Base-by-base conservation (phyloP, 176 grass and related monocot species). In the Zea luxurians region DNA sequence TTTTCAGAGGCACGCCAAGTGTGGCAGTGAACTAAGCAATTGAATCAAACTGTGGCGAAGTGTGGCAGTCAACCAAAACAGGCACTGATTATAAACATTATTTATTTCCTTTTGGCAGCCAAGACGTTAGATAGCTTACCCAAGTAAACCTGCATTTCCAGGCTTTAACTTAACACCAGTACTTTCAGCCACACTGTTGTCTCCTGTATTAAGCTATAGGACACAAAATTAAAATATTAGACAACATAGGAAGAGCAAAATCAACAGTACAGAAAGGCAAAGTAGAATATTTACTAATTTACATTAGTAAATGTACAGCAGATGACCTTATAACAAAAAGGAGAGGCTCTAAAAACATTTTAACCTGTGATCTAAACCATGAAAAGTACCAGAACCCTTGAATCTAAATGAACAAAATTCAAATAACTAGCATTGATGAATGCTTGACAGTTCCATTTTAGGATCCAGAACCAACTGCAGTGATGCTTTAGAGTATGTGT, bases 121-220 rank as follows among this genome's bases (percentile, higher is more conserved):
- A 63, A 21, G 46, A 63, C 6, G 13, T 43, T 48, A 55, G 76
- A 63, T 27, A 75, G 81, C 87, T 92, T 82, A 96, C 96, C 92
- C 83, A 66, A 99, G 90, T 52, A 99, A 86, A 87, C 96, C 60
- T 61, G 86, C 63, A 64, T 93, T 96, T 73, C 87, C 87, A 50
- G 92, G 43, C 42, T 90, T 94, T 64, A 89, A 80, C 72, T 94
- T 88, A 80, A 82, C 73, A 66, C 86, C 82, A 75, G 86, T 73
- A 74, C 78, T 52, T 66, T 88, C 85, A 2, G 53, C 61, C 70
- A 80, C 84, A 45, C 41, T 87, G 35, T 40, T 88, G 73, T 99
- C 96, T 78, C 90, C 96, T 1, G 64, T 87, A 43, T 68, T 88
- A 81, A 93, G 83, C 96, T 99, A 76, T 13, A 84, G 75, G 13